These are phyloP conservation scores for Chlorencoelia australis DNA, from an alignment of 2,329 filamentous ascomycete genomes.

Conservation along the genomic window DNA sequence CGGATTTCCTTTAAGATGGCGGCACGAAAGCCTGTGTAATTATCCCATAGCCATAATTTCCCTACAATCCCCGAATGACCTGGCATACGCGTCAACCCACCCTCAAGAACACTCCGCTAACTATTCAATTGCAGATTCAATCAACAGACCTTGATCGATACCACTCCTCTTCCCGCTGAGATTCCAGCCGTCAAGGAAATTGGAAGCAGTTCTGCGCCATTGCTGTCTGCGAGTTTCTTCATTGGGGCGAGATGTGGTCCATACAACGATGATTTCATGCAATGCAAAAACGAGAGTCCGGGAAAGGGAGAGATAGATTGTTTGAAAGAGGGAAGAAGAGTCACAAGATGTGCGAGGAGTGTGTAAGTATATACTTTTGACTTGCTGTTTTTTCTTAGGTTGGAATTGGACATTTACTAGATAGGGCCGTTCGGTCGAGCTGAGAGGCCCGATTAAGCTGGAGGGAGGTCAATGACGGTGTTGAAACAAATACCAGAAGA, in stretches of 20 bases:
- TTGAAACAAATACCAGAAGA: not conserved
- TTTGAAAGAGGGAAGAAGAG: constrained; percentile 90
- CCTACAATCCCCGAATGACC: not conserved
- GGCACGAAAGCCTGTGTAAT: constrained; percentile 22
- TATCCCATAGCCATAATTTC: not conserved
- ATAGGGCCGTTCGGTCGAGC: not conserved
- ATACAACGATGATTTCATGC: constrained; percentile 99
- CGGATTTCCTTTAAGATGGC: constrained; percentile 22
- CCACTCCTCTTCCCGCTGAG: constrained; percentile 82
- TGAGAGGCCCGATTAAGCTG: not conserved
- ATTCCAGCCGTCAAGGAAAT: constrained; percentile 93
- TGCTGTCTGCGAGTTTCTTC: constrained; percentile 89
- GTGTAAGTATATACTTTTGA: constrained; percentile 57
- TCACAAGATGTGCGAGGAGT: constrained; percentile 90
- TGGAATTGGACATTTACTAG: constrained; percentile 10
- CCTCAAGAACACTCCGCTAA: too few relatives aligned
- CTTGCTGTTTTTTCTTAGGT: too few relatives aligned
- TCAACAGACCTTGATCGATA: constrained; percentile 87
- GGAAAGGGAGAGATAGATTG: constrained; percentile 90
- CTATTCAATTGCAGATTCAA: constrained; percentile 62
- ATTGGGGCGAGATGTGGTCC: constrained; percentile 90
- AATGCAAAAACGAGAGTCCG: constrained; percentile 93
- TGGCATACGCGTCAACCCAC: too few relatives aligned
- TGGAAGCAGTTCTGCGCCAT: constrained; percentile 82
- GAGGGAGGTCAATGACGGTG: not conserved